Evolutionary conservation across 768 basidiomycete species (phyloP), one percentile per base, ranked within the genome.

Genomic region (Trametes villosa): DNA sequence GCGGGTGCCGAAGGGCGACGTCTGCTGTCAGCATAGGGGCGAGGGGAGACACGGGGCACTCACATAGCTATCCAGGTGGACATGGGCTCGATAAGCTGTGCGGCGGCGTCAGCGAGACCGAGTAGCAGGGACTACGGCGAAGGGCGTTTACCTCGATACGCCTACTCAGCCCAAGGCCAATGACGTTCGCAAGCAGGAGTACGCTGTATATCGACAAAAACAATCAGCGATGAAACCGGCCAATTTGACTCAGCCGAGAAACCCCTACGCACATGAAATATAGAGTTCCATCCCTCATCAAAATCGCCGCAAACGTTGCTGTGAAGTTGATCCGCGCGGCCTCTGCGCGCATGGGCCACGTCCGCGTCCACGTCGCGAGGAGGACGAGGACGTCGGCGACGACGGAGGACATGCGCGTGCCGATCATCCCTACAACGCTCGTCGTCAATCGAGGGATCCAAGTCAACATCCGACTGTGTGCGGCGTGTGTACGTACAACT

Each of bases 61-160:
- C 27, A 51, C 50, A 51, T 12, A 9, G 50, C 36, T 30, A 38
- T 51, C 50, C 50, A 51, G 20, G 50, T 51, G 15, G 50, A 51
- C 22, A 38, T 38, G 4, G 50, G 50, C 24, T 51, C 50, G 50
- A 51, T 17, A 34, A 51, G 50, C 50, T 51, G 34, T 36, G 31
- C 11, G 12, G 15, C 8, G 40, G 40, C 40, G n/a, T n/a, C 8
- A 17, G 40, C 40, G n/a, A 5, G 40, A n/a, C 7, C 40, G 40
- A 13, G 9, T 17, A 41, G 40, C 11, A 41, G 40, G 40, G 8
- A 41, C 18, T 17, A 41, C 5, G 9, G 15, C 40, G 40, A 6
- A 9, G 11, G 40, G 29, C 15, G 13, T 27, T 12, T 20, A 47
- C 46, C 29, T 47, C 27, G 15, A 47, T 27, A 7, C 29, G 26